A percentile compares a stretch with the other conserved stretches of the same genome.
These are phyloP conservation scores for Erythrobasidium hasegawianum DNA, from an alignment of 1,284 basidiomycete species.

Conservation along the genomic window DNA sequence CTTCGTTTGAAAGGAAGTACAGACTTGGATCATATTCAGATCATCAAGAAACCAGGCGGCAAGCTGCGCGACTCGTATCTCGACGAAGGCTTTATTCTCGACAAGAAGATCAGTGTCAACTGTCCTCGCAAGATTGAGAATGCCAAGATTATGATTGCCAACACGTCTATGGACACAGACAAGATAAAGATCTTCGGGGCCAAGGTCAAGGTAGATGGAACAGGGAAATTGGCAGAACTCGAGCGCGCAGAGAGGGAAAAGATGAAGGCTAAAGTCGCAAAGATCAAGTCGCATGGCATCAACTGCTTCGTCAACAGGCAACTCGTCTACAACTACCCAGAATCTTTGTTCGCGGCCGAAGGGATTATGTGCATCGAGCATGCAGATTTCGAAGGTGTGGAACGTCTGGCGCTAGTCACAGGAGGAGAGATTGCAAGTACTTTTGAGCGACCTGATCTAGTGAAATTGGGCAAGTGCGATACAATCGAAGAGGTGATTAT, in stretches of 20 bases:
- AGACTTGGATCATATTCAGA: slow-evolving; percentile 96
- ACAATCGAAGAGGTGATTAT: slow-evolving; percentile 99
- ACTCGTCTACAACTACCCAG: slow-evolving; percentile 99
- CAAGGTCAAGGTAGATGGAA: slow-evolving; percentile 89
- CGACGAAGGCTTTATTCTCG: slow-evolving; percentile 97
- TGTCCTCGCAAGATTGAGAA: slow-evolving; percentile 92
- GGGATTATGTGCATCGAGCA: slow-evolving; percentile 98
- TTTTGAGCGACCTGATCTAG: slow-evolving; percentile 88
- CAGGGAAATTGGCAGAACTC: slow-evolving; percentile 93
- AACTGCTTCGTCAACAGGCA: slow-evolving; percentile 98
- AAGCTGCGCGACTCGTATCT: slow-evolving; percentile 98
- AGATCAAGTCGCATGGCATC: slow-evolving; percentile 91
- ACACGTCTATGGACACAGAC: slow-evolving; percentile 99
- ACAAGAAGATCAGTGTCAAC: slow-evolving; percentile 93
- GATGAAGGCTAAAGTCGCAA: slow-evolving; percentile 97
- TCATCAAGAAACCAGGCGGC: slow-evolving; percentile 99
- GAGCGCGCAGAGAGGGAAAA: slow-evolving; percentile 74
- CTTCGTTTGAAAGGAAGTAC: slow-evolving; percentile 91
- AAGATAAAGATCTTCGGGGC: slow-evolving; percentile 99
- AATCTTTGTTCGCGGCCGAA: slow-evolving; percentile 84
- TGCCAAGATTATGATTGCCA: slow-evolving; percentile 94
- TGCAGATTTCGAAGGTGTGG: slow-evolving; percentile 98
- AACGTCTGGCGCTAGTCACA: slow-evolving; percentile 90
- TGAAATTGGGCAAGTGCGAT: slow-evolving; percentile 90
- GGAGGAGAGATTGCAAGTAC: slow-evolving; percentile 97